A percentile compares a stretch with the other conserved stretches of the same genome.
These are phyloP conservation scores for Raddia distichophylla DNA, from an alignment of 176 grass and related monocot genomes.

Conservation along the genomic window DNA sequence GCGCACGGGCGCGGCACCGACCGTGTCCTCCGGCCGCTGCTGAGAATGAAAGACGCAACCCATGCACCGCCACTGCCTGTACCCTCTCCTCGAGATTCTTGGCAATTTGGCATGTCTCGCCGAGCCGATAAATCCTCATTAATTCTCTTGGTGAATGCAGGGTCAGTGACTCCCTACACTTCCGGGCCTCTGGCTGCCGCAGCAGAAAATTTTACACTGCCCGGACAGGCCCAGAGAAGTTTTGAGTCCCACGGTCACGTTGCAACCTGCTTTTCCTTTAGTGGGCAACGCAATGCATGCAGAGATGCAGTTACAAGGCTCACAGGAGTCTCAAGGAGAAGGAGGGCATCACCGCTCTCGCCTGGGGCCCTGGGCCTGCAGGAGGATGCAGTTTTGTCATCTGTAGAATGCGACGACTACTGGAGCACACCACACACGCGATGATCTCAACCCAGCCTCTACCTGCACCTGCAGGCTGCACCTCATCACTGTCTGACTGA, in stretches of 20 bases:
- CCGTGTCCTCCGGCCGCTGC: slow-evolving; percentile 21
- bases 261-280: background rate
- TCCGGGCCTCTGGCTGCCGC: background rate
- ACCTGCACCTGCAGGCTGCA: too few relatives aligned
- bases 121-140: background rate
- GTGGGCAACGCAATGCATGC: background rate
- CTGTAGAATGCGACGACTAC: background rate
- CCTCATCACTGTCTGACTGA: background rate
- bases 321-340: background rate
- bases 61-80: background rate
- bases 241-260: background rate
- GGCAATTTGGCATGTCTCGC: background rate
- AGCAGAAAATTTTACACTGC: background rate
- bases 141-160: background rate
- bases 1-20: background rate
- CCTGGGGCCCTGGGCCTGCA: slow-evolving; percentile 11
- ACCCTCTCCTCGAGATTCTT: background rate
- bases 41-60: background rate
- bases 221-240: background rate
- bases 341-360: slow-evolving; percentile 19
- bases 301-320: background rate
- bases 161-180: background rate
- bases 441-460: slow-evolving; percentile 15
- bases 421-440: background rate
- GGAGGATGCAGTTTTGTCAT: slow-evolving; percentile 39